These are phyloP conservation scores for Murraya paniculata DNA, from an alignment of 345 rosid genomes.

Conservation along the genomic window DNA sequence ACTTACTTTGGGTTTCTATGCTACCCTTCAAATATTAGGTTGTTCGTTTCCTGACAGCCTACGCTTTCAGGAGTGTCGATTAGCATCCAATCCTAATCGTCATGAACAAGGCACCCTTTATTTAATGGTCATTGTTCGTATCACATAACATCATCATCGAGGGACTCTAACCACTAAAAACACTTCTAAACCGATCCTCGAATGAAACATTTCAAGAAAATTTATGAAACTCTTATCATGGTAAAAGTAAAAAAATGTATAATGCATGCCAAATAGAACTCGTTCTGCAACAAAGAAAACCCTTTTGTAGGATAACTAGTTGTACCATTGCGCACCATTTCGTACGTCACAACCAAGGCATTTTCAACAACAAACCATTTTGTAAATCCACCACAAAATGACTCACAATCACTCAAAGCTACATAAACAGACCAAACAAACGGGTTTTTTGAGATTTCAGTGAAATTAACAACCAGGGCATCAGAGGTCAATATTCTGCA, in stretches of 20 bases:
- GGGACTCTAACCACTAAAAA: background rate
- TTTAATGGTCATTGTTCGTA: background rate
- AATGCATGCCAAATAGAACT: slow-evolving; percentile 1
- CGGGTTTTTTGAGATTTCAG: background rate
- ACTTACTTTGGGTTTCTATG: background rate
- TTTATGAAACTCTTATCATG: background rate
- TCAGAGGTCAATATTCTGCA: background rate
- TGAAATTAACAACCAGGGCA: background rate
- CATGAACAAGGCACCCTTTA: background rate
- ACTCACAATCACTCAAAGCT: background rate
- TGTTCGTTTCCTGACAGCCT: background rate
- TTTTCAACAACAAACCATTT: background rate
- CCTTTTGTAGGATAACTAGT: background rate
- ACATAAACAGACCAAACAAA: background rate
- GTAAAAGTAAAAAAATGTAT: background rate
- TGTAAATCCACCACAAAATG: background rate
- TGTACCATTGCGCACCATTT: background rate
- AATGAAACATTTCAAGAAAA: background rate
- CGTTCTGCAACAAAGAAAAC: background rate
- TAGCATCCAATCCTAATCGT: background rate
- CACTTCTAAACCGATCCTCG: background rate
- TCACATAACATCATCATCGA: background rate
- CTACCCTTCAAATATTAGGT: background rate
- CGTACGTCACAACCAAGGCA: background rate
- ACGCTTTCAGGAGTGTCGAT: background rate